phyloP scores from a whole-genome alignment of 1,284 basidiomycete genomes.

The Sporisorium exsertum region DNA sequence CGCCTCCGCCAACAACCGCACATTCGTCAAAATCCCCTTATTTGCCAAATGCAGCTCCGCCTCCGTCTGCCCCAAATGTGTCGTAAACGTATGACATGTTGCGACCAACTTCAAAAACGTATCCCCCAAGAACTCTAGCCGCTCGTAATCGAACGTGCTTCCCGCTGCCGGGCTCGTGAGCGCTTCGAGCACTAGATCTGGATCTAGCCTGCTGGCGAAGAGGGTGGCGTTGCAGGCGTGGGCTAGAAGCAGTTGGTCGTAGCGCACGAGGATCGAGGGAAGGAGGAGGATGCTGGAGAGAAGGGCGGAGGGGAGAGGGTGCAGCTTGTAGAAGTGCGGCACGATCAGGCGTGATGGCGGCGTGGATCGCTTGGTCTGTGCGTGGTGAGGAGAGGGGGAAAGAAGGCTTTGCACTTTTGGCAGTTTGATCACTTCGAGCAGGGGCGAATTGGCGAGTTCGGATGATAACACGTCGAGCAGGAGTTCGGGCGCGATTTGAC shows the following conservation, averaged over 20 bases:
- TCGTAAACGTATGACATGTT: slow-evolving; percentile 48
- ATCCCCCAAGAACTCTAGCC: slow-evolving; percentile 58
- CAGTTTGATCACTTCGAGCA: slow-evolving; percentile 19
- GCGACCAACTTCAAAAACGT: slow-evolving; percentile 51
- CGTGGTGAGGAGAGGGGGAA: neutral
- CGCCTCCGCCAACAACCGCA: slow-evolving; percentile 34
- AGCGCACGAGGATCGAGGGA: slow-evolving; percentile 45
- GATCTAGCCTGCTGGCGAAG: slow-evolving; percentile 18
- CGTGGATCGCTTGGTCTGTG: neutral
- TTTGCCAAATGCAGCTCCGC: slow-evolving; percentile 49
- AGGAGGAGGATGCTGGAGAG: slow-evolving; percentile 28
- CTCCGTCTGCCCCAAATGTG: slow-evolving; percentile 23
- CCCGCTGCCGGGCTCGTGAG: slow-evolving; percentile 29
- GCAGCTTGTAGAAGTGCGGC: slow-evolving; percentile 24
- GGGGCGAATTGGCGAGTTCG: slow-evolving; percentile 9
- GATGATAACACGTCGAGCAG: neutral
- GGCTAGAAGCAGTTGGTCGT: slow-evolving; percentile 49
- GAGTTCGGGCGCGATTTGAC: neutral
- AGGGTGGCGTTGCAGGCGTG: slow-evolving; percentile 17
- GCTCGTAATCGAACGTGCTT: slow-evolving; percentile 42
- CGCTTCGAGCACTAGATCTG: slow-evolving; percentile 34
- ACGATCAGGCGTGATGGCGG: slow-evolving; percentile 4
- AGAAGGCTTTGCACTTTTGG: slow-evolving; percentile 20
- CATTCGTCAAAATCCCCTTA: slow-evolving; percentile 50
- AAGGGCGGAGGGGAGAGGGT: slow-evolving; percentile 17